Conservation (phyloP, 176 grass and related monocot species). For the Chrysopogon serrulatus region DNA sequence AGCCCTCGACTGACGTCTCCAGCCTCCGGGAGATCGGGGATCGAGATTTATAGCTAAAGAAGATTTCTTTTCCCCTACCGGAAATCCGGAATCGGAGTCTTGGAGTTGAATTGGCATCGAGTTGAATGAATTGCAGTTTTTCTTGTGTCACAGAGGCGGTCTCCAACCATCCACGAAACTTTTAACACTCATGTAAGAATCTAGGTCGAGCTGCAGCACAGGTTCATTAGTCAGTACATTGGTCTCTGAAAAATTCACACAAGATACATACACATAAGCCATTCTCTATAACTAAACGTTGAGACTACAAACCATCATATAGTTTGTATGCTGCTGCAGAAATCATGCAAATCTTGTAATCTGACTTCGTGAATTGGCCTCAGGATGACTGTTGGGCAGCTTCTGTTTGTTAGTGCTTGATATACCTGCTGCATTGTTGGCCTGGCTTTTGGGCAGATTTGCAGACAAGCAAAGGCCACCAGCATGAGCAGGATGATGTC, state of each 20-base stretch:
- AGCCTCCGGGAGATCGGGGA: too few species aligned
- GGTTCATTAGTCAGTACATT: neutral
- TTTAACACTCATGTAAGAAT: neutral
- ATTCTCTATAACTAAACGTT: neutral
- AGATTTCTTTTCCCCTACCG: too few species aligned
- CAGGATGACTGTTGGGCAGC: neutral
- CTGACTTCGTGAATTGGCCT: neutral
- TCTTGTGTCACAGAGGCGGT: too few species aligned
- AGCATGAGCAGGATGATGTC: neutral
- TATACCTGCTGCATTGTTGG: conserved; percentile 29
- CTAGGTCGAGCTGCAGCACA: neutral
- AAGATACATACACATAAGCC: neutral
- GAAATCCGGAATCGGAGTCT: too few species aligned
- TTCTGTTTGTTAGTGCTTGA: neutral
- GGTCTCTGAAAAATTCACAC: neutral
- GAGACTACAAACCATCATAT: neutral
- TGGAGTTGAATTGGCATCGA: too few species aligned
- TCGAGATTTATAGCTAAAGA: too few species aligned
- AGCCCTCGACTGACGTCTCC: too few species aligned
- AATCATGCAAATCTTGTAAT: conserved; percentile 26
- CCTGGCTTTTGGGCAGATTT: conserved; percentile 4
- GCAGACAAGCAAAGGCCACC: conserved; percentile 20
- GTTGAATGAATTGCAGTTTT: too few species aligned
- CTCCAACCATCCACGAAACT: neutral
- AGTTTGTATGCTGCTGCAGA: neutral